Conservation (phyloP, 805 yeast genomes). For the Barnettozyma californica region DNA sequence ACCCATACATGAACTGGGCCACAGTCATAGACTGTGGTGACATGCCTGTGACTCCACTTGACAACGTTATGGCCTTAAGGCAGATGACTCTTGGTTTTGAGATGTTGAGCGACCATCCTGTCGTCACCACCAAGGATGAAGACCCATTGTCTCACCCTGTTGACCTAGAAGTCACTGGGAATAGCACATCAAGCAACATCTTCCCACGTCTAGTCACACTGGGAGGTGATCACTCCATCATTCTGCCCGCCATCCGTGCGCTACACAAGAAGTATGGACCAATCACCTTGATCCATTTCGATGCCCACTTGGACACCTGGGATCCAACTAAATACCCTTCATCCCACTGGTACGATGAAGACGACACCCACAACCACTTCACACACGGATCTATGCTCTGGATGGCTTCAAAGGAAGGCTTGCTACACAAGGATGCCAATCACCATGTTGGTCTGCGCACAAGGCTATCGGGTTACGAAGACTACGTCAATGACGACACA, state of each 20-base stretch:
- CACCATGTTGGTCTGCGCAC: slow-evolving; percentile 78
- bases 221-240: slow-evolving; percentile 82
- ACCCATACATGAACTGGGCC: slow-evolving; percentile 54
- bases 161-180: slow-evolving; percentile 16
- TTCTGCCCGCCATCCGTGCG: slow-evolving; percentile 68
- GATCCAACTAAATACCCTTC: slow-evolving; percentile 65
- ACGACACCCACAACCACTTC: slow-evolving; percentile 30
- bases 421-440: slow-evolving; percentile 40
- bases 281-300: slow-evolving; percentile 71
- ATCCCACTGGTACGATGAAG: slow-evolving; percentile 48
- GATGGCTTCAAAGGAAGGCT: slow-evolving; percentile 64
- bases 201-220: slow-evolving; percentile 65
- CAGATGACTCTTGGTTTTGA: slow-evolving; percentile 57
- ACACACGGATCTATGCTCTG: slow-evolving; percentile 87
- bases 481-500: slow-evolving; percentile 58
- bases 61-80: slow-evolving; percentile 54
- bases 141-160: background rate
- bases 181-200: background rate
- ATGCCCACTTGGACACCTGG: slow-evolving; percentile 85
- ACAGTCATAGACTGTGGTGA: slow-evolving; percentile 62
- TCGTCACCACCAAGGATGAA: slow-evolving; percentile 2
- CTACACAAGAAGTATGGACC: slow-evolving; percentile 57
- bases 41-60: slow-evolving; percentile 64
- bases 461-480: slow-evolving; percentile 58
- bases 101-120: slow-evolving; percentile 33